Percentiles rank a stretch among this genome's conserved stretches.
These are phyloP conservation scores for Conticribra guillardii DNA, from an alignment of 108 stramenopile species.

Conservation along the genomic window DNA sequence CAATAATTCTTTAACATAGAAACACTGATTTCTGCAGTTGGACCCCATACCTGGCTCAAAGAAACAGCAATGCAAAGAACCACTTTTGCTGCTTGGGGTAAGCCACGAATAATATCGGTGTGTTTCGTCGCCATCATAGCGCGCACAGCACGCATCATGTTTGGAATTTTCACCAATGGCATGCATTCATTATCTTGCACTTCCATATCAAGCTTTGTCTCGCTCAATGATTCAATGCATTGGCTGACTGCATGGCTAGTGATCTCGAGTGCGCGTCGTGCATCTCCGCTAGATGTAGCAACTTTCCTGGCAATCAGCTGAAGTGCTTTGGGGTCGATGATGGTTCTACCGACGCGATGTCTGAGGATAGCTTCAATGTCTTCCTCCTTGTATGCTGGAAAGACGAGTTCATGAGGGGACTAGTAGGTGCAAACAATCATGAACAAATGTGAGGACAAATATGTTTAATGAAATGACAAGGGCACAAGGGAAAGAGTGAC, in stretches of 20 bases:
- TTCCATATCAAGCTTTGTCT: constrained; percentile 8
- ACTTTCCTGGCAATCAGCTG: constrained; percentile 61
- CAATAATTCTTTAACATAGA: constrained; percentile 37
- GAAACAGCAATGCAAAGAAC: constrained; percentile 60
- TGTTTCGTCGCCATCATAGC: constrained; percentile 39
- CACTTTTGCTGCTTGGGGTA: constrained; percentile 57
- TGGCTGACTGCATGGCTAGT: constrained; percentile 47
- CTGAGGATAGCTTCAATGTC: constrained; percentile 59
- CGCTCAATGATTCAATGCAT: constrained; percentile 14
- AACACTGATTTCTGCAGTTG: constrained; percentile 39
- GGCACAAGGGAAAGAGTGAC: constrained; percentile 21
- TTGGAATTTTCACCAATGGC: constrained; percentile 60
- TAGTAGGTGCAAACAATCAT: no score
- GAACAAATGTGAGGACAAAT: no score
- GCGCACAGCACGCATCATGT: constrained; percentile 63
- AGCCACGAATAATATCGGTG: constrained; percentile 49
- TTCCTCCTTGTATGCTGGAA: constrained; percentile 55
- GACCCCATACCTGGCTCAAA: constrained; percentile 32
- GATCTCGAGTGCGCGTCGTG: constrained; percentile 61
- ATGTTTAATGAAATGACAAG: not conserved
- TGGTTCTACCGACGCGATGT: constrained; percentile 55
- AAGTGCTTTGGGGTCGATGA: constrained; percentile 65
- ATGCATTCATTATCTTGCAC: constrained; percentile 13
- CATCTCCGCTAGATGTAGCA: constrained; percentile 66
- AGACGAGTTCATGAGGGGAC: constrained; percentile 52